Evolutionary conservation across 75 land plant species (phyloP), one percentile per base, ranked within the genome.

Genomic region (Pinus tabuliformis): DNA sequence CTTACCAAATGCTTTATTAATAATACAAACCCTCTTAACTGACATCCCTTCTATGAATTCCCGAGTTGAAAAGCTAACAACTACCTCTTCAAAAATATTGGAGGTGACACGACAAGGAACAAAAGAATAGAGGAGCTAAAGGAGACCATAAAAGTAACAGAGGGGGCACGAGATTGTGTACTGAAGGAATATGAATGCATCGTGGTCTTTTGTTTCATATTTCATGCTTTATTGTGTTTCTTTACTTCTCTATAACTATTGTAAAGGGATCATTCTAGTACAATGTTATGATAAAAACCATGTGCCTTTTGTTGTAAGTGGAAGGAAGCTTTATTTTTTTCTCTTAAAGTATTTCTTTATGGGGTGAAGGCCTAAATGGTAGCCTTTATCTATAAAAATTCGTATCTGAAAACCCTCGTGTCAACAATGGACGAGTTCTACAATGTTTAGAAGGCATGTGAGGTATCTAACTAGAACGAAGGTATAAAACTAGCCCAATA

Each of bases 21-120:
- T 92, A 36, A 89, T 95, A 14, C 98, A 95, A 75, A 93, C 95
- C 62, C 83, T 93, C 64, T 22, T 76, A 72, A 81, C 93, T 58
- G 96, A 93, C 4, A 64, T 93, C 16, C 78, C 90, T 70, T 78
- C 96, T 22, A 81, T 89, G 82, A 82, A 91, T 75, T 71, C 83
- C 59, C 90, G 82, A 70, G 81, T 84, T 57, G 98, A 90, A 75
- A 95, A 93, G 76, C 85, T 91, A 28, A 86, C 85, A 72, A 93
- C 80, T 76, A 89, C 96, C 24, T 86, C 96, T 2, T 89, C 88
- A 66, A 95, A 86, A 82, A 78, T 87, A 93, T 95, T 89, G 96
- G 96, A 74, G 97, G 92, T 12, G 93, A 91, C 74, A 91, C 78
- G 68, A 70, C 94, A 4, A 91, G 90, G 45, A 79, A 81, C 71